Conservation (phyloP, 2,329 filamentous ascomycete species). For the Domatiomyces catenatus region DNA sequence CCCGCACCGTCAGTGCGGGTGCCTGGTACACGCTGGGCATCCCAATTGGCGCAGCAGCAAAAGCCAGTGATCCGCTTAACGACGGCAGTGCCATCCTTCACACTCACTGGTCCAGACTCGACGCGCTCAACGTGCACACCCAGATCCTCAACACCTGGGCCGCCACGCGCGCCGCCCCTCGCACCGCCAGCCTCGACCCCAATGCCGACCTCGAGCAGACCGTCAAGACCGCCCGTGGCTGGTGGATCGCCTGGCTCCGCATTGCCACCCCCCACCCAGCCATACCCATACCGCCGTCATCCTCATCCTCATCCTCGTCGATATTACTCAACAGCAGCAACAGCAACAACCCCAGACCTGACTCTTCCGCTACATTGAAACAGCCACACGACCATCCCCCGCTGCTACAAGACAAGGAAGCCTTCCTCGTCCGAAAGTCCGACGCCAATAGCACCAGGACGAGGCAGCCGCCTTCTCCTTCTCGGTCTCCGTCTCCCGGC, state of each 20-base stretch:
- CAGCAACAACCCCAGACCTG: slow-evolving; percentile 2
- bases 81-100: slow-evolving; percentile 3
- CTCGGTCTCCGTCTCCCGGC: neutral
- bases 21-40: slow-evolving; percentile 1
- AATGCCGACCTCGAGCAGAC: slow-evolving; percentile 40
- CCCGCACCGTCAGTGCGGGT: slow-evolving; percentile 8
- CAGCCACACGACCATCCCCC: slow-evolving; percentile 1
- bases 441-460: slow-evolving; percentile 1
- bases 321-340: slow-evolving; percentile 4
- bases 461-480: too few species aligned
- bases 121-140: slow-evolving; percentile 46
- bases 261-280: slow-evolving; percentile 5
- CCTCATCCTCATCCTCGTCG: slow-evolving; percentile 3
- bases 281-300: slow-evolving; percentile 2
- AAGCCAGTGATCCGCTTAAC: neutral
- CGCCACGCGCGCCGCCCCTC: slow-evolving; percentile 29
- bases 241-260: slow-evolving; percentile 54
- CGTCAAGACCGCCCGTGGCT: slow-evolving; percentile 47
- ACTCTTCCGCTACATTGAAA: slow-evolving; percentile 2
- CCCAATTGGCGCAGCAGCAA: slow-evolving; percentile 12
- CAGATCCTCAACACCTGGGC: slow-evolving; percentile 42
- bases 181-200: neutral
- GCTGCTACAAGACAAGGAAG: slow-evolving; percentile 22
- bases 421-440: slow-evolving; percentile 24
- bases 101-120: slow-evolving; percentile 28